phyloP scores from a whole-genome alignment of 371 early-diverging fungal species.

The Mortierella polycephala region DNA sequence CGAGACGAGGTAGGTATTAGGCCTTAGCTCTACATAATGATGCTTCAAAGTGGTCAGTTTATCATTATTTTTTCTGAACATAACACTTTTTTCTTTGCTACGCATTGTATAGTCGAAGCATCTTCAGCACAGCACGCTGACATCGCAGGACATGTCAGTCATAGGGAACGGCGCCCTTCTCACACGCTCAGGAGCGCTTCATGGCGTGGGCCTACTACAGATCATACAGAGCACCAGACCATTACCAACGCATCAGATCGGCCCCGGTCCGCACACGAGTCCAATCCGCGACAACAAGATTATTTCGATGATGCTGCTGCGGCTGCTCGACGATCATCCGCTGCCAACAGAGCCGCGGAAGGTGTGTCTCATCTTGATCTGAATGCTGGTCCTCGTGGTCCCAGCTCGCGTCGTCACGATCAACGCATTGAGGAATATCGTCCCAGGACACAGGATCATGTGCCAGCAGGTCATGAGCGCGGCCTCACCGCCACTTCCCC shows the following conservation, averaged over 20 bases:
- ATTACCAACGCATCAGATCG: slow-evolving; percentile 3
- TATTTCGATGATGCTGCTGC: background rate
- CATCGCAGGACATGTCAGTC: too few species aligned
- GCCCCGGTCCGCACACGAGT: slow-evolving; percentile 6
- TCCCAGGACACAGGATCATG: slow-evolving; percentile 7
- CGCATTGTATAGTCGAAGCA: background rate
- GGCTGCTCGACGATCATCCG: slow-evolving; percentile 10
- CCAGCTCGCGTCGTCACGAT: background rate
- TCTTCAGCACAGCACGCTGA: background rate
- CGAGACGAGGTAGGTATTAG: slow-evolving; percentile 12
- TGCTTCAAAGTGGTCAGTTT: background rate
- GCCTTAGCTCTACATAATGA: background rate
- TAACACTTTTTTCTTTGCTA: background rate
- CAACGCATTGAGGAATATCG: slow-evolving; percentile 9
- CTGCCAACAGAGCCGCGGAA: slow-evolving; percentile 15
- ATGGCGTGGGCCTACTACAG: slow-evolving; percentile 8
- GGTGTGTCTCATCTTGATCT: slow-evolving; percentile 18
- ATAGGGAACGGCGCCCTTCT: slow-evolving; percentile 2
- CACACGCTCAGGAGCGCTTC: background rate
- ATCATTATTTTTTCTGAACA: background rate
- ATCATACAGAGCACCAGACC: slow-evolving; percentile 4
- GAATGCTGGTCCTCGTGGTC: slow-evolving; percentile 4
- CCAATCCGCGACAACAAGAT: slow-evolving; percentile 3
- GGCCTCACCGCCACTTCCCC: background rate
- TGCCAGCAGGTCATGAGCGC: background rate